Conservation (phyloP, 441 rosid species). For the Sinapis alba region DNA sequence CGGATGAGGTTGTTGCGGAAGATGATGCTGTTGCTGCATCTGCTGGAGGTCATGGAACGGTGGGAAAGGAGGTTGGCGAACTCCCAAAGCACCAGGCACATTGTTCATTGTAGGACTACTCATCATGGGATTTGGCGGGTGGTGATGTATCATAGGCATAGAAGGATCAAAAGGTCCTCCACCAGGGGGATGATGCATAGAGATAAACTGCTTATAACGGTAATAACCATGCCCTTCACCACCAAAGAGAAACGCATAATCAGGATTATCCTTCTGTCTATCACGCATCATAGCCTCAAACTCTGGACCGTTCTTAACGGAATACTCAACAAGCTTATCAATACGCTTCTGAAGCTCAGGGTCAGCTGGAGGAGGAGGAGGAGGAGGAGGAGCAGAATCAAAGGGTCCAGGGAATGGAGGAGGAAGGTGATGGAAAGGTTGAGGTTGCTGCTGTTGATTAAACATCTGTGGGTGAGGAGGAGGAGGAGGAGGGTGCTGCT, state of each 20-base stretch:
- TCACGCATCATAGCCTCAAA: slow-evolving; percentile 96
- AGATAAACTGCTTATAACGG: slow-evolving; percentile 82
- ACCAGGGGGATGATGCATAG: slow-evolving; percentile 57
- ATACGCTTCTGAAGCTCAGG: slow-evolving; percentile 95
- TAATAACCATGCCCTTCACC: slow-evolving; percentile 94
- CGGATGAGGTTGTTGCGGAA: slow-evolving; percentile 65
- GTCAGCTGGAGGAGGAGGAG: slow-evolving; percentile 93
- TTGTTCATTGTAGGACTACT: slow-evolving; percentile 52
- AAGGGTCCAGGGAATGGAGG: slow-evolving; percentile 64
- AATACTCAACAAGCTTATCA: slow-evolving; percentile 92
- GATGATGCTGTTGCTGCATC: slow-evolving; percentile 59
- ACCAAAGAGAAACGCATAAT: slow-evolving; percentile 83
- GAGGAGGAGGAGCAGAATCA: slow-evolving; percentile 86
- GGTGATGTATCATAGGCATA: slow-evolving; percentile 64
- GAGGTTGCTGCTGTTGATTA: slow-evolving; percentile 62
- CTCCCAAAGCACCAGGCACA: slow-evolving; percentile 52
- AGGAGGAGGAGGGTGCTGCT: slow-evolving; percentile 71
- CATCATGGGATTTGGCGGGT: slow-evolving; percentile 72
- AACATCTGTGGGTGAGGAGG: slow-evolving; percentile 71
- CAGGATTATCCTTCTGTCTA: slow-evolving; percentile 96
- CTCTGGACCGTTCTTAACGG: slow-evolving; percentile 91
- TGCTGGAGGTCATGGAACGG: slow-evolving; percentile 80
- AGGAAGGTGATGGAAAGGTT: slow-evolving; percentile 62
- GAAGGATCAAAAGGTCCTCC: slow-evolving; percentile 65
- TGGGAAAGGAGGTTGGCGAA: slow-evolving; percentile 77